phyloP scores from a whole-genome alignment of 2,329 filamentous ascomycete species.

The Neobulgaria alba region DNA sequence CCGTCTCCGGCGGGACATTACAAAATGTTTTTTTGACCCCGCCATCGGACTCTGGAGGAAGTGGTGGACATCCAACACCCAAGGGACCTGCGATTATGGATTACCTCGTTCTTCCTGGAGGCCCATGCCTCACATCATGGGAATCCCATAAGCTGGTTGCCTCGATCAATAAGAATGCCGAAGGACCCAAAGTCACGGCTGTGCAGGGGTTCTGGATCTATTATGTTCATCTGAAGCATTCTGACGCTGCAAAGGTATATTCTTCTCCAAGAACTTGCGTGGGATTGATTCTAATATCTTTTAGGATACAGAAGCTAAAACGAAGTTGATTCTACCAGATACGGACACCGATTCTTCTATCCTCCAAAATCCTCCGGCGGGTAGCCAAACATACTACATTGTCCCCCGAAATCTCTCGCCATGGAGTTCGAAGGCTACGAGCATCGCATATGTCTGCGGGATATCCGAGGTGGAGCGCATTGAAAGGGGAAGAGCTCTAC shows the following conservation, averaged over 20 bases:
- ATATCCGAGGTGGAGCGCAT: slow-evolving; percentile 67
- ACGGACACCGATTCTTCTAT: slow-evolving; percentile 9
- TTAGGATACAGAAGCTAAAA: slow-evolving; percentile 16
- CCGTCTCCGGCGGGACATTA: background rate
- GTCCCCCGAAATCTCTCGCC: slow-evolving; percentile 83
- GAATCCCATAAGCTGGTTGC: slow-evolving; percentile 23
- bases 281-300: slow-evolving; percentile 5
- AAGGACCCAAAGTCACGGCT: slow-evolving; percentile 15
- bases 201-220: slow-evolving; percentile 25
- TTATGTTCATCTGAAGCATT: slow-evolving; percentile 23
- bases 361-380: slow-evolving; percentile 7
- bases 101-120: slow-evolving; percentile 22
- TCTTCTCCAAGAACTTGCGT: slow-evolving; percentile 1
- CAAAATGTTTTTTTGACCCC: background rate
- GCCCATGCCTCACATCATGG: slow-evolving; percentile 24
- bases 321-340: slow-evolving; percentile 22
- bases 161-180: slow-evolving; percentile 13
- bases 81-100: too few relatives aligned
- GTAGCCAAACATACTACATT: slow-evolving; percentile 44
- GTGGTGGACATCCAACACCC: background rate
- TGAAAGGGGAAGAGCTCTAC: slow-evolving; percentile 76
- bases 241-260: slow-evolving; percentile 8
- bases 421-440: slow-evolving; percentile 95
- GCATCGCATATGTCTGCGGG: slow-evolving; percentile 86
- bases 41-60: background rate